Conservation (phyloP, 257 asterid species). For the Solanum etuberosum region DNA sequence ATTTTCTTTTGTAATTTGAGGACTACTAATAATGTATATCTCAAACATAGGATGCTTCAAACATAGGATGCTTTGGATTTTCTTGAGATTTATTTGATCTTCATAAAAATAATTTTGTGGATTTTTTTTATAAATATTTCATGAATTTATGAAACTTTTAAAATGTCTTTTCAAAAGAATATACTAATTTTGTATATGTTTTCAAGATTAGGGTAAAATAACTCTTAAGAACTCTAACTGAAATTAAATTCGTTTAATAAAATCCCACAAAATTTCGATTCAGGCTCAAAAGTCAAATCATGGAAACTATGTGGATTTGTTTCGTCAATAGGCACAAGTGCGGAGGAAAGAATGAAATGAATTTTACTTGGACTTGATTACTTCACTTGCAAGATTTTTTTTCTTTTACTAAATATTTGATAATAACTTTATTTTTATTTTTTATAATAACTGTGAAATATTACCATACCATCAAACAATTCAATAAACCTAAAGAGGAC, state of each 20-base stretch:
- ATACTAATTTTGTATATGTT: too few relatives aligned
- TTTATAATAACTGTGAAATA: background rate
- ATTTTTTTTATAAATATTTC: too few relatives aligned
- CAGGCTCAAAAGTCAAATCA: background rate
- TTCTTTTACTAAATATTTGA: background rate
- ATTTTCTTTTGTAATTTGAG: background rate
- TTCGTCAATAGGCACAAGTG: background rate
- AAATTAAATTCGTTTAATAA: too few relatives aligned
- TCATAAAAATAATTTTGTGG: too few relatives aligned
- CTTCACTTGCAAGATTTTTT: background rate
- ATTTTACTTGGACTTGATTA: background rate
- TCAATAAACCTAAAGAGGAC: background rate
- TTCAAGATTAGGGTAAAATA: too few relatives aligned
- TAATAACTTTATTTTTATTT: too few relatives aligned
- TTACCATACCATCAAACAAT: background rate
- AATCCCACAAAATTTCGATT: background rate
- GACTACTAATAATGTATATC: background rate
- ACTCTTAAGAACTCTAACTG: too few relatives aligned
- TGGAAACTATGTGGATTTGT: background rate
- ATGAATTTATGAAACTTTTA: too few relatives aligned
- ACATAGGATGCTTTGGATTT: background rate
- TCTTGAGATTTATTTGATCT: background rate
- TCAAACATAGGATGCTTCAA: too few relatives aligned
- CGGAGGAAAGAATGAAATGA: background rate
- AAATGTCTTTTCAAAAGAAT: too few relatives aligned